phyloP scores from a whole-genome alignment of 257 asterid species.

The Verbena officinalis region DNA sequence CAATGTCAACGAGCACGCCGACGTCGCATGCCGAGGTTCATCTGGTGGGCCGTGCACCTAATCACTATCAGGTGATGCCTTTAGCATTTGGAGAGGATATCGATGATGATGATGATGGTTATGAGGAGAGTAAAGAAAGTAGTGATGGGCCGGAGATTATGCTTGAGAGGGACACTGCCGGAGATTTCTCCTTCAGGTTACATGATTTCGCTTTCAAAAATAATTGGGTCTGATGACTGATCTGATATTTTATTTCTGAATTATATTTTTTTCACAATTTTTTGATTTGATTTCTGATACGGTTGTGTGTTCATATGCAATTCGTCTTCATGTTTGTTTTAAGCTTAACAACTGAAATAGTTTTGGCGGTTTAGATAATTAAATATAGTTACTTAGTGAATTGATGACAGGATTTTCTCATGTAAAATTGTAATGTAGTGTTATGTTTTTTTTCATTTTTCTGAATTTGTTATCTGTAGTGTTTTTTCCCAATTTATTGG shows the following conservation, averaged over 20 bases:
- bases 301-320: too few species aligned
- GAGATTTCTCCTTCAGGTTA: conserved; percentile 70
- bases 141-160: conserved; percentile 38
- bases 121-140: conserved; percentile 15
- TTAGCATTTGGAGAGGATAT: conserved; percentile 29
- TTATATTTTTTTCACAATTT: background rate
- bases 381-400: too few species aligned
- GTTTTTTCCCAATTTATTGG: too few species aligned
- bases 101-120: conserved; percentile 9
- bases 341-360: too few species aligned
- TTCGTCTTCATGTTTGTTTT: too few species aligned
- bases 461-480: too few species aligned
- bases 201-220: conserved; percentile 62
- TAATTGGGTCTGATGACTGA: conserved; percentile 66
- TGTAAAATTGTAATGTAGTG: too few species aligned
- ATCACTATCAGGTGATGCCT: background rate
- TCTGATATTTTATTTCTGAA: background rate
- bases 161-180: conserved; percentile 72
- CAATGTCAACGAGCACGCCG: conserved; percentile 47
- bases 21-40: conserved; percentile 35
- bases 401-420: too few species aligned
- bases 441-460: too few species aligned
- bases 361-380: too few species aligned
- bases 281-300: too few species aligned
- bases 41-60: conserved; percentile 17